These are phyloP conservation scores for Arctium minus DNA, from an alignment of 129 eudicot species.

Conservation along the genomic window DNA sequence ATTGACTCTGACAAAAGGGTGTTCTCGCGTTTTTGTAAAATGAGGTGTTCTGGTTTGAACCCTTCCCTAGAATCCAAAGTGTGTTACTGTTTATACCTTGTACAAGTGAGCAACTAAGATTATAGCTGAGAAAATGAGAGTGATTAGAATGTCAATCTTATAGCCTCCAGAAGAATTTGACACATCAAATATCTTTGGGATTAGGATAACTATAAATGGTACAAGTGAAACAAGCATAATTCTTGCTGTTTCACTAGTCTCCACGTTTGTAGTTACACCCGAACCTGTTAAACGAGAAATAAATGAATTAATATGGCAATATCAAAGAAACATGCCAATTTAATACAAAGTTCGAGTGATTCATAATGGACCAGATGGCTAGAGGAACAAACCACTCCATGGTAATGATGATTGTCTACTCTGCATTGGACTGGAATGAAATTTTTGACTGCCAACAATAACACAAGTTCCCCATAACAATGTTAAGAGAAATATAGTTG, in stretches of 20 bases:
- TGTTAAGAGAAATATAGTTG: conserved; percentile 47
- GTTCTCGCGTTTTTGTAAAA: not conserved
- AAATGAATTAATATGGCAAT: not conserved
- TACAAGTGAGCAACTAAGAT: conserved; percentile 44
- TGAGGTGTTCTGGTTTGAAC: not conserved
- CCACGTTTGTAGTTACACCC: conserved; percentile 43
- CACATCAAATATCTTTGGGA: conserved; percentile 30
- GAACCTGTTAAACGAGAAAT: conserved; percentile 23
- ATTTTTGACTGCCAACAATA: conserved; percentile 29
- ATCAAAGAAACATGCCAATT: not conserved
- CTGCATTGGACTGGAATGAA: not conserved
- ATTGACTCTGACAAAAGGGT: not conserved
- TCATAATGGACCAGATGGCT: not conserved
- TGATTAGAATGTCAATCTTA: conserved; percentile 14
- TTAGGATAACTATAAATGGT: conserved; percentile 42
- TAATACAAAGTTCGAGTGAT: not conserved
- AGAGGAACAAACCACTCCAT: conserved; percentile 24
- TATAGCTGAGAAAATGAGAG: conserved; percentile 32
- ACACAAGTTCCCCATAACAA: conserved; percentile 61
- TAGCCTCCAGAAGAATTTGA: conserved; percentile 21
- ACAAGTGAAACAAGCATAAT: conserved; percentile 54
- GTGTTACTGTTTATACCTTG: conserved; percentile 33
- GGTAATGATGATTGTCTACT: conserved; percentile 7
- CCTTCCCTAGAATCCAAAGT: too few species aligned
- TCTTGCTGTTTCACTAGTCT: conserved; percentile 41